Conservation (phyloP, 371 early-diverging fungal species). For the Zychaea mexicana region DNA sequence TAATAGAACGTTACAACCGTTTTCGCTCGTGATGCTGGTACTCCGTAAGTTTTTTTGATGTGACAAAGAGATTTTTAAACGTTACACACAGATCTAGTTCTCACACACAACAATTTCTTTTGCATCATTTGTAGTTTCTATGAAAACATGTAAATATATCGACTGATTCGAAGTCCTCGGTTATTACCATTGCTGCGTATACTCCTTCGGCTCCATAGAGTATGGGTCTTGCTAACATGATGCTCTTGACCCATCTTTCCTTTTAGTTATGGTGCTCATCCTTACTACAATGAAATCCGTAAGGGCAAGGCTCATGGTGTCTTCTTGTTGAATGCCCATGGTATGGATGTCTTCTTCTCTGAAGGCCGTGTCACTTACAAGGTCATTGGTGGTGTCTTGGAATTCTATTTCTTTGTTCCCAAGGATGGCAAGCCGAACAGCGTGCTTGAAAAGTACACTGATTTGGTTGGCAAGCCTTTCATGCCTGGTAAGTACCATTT, state of each 20-base stretch:
- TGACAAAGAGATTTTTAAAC: background rate
- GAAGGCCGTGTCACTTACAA: slow-evolving; percentile 52
- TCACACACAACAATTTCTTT: background rate
- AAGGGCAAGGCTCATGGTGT: slow-evolving; percentile 59
- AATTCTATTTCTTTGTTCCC: slow-evolving; percentile 67
- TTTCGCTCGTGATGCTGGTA: slow-evolving; percentile 62
- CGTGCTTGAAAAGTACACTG: slow-evolving; percentile 66
- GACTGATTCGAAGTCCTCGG: no score
- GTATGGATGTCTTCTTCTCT: slow-evolving; percentile 71
- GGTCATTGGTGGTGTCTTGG: slow-evolving; percentile 68
- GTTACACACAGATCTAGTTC: background rate
- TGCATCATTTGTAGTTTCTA: slow-evolving; percentile 19
- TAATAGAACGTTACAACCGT: slow-evolving; percentile 41
- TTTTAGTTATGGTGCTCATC: slow-evolving; percentile 64
- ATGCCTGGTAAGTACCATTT: slow-evolving; percentile 39
- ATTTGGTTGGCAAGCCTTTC: slow-evolving; percentile 66
- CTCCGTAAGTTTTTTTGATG: slow-evolving; percentile 28
- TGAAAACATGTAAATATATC: slow-evolving; percentile 41
- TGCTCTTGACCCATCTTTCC: no score
- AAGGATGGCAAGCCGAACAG: slow-evolving; percentile 45
- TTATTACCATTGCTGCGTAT: no score
- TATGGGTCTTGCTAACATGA: no score
- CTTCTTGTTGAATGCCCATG: slow-evolving; percentile 65
- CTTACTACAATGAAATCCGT: slow-evolving; percentile 72
- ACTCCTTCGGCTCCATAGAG: no score